phyloP scores from a whole-genome alignment of 805 yeast genomes.

The Pichia sporocuriosa region DNA sequence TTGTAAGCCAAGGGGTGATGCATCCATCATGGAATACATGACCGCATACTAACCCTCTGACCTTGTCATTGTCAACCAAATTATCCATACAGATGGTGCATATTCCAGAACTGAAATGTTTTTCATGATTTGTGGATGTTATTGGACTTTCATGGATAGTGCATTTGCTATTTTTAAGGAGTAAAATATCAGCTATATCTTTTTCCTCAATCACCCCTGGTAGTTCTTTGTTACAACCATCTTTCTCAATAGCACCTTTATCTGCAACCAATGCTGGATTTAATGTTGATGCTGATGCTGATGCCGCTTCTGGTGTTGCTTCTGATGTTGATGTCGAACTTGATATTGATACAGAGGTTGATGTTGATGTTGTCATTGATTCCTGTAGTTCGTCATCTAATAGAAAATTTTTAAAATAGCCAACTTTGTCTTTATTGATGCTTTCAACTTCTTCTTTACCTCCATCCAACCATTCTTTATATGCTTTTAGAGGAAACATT shows the following conservation, averaged over 20 bases:
- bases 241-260: no score
- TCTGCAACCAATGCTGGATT: no score
- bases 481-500: constrained; percentile 52
- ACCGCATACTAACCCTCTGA: constrained; percentile 72
- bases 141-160: not conserved
- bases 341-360: no score
- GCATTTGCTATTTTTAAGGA: no score
- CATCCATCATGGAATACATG: constrained; percentile 79
- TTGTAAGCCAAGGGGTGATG: constrained; percentile 74
- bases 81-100: constrained; percentile 77
- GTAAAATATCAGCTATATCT: constrained; percentile 12
- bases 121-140: constrained; percentile 2
- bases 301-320: no score
- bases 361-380: not conserved
- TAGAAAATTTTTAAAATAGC: constrained; percentile 35
- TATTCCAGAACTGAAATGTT: constrained; percentile 56
- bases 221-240: no score
- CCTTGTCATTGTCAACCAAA: constrained; percentile 53
- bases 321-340: no score
- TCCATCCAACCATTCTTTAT: constrained; percentile 53
- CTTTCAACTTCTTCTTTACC: constrained; percentile 48
- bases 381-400: constrained; percentile 18
- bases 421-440: constrained; percentile 33
- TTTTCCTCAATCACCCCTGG: constrained; percentile 1
- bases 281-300: no score